Base-by-base conservation (phyloP, 805 yeast genomes). In the Brettanomyces custersianus region DNA sequence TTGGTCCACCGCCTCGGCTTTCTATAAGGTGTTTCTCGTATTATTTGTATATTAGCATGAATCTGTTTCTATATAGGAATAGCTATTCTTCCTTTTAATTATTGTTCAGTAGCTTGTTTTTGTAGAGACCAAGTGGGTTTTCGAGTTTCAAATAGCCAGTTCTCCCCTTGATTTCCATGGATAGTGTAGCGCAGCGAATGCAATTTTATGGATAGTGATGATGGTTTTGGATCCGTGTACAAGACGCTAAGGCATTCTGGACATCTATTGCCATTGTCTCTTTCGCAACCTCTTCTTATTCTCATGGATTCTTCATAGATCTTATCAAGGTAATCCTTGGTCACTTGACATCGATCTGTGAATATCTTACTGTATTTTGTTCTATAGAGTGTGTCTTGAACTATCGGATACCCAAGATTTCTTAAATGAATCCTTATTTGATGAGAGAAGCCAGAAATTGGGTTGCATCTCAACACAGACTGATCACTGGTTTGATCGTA, bases 371-470 rank as follows among this genome's bases (percentile, higher is more conserved):
- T 31, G 27, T 39, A 38, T 27, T 40, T 37, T 3, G 45, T 42
- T 3, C 37, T 33, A 35, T 59, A 60, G 16, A 58, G 29, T 10
- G 57, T 52, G 34, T 60, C 65, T 29, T 55, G 51, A 2, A 43
- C 41, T 4, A 60, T 55, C 2, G 64, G 63, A 34, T 40, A 46
- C 1, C 67, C 67, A 35, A 70, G 37, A 40, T 70, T 67, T 13
- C 74, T 50, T 12, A 72, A 48, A 48, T 73, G 79, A 6, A 72
- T 69, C 11, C 79, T 53, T 16, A 73, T 69, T 45, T 73, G 79
- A 52, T 73, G 79, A 54, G 65, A 68, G 34, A 65, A 61, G 0
- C 79, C 79, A 1, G 72, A 63, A 3, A 60, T 36, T 1, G 77
- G 74, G 20, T 46, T 44, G 41, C 77, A 72, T 35, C 45, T 28